Base-by-base conservation (phyloP, 495 filamentous ascomycete species). In the Hypoxylon lenormandii region DNA sequence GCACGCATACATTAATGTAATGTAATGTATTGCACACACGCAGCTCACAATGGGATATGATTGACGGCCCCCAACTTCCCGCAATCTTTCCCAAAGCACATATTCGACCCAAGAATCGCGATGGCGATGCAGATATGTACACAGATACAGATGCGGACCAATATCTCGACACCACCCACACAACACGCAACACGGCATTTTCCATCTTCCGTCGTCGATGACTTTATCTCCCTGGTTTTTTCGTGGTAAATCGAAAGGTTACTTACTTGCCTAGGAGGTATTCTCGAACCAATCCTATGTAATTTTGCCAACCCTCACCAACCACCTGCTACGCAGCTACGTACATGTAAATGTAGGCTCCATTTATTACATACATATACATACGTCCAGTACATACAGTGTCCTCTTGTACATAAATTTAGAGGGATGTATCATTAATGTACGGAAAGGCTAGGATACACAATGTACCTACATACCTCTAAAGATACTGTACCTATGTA, bases 131-230 rank as follows among this genome's bases (percentile, higher is more conserved):
- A n/a, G n/a, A n/a, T n/a, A n/a, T n/a, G n/a, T n/a, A n/a, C n/a
- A n/a, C n/a, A n/a, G n/a, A 33, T 33, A 33, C 30, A 33, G 30
- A 33, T 33, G 6, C 30, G 30, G 61, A 57, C 61, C 52, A 49
- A 63, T 63, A 64, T 56, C 50, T 51, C 43, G 33, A 64, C 56
- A 56, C 61, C 61, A 26, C 48, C 52, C 43, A 16, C 15, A n/a
- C n/a, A n/a, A n/a, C n/a, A n/a, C n/a, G n/a, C n/a, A n/a, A 30
- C 15, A 64, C 60, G 60, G 50, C 60, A 63, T 42, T 57, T 64
- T 64, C 49, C 61, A 64, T 64, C 47, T 43, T 45, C 10, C 30
- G 21, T 28, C 30, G 3, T 45, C 6, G 42, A 4, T 43, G 15
- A 15, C 40, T 43, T 5, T 21, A 16, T 42, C 16, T 45, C 21